Base-by-base conservation (phyloP, 129 eudicot genomes). In the Escallonia herrerae region DNA sequence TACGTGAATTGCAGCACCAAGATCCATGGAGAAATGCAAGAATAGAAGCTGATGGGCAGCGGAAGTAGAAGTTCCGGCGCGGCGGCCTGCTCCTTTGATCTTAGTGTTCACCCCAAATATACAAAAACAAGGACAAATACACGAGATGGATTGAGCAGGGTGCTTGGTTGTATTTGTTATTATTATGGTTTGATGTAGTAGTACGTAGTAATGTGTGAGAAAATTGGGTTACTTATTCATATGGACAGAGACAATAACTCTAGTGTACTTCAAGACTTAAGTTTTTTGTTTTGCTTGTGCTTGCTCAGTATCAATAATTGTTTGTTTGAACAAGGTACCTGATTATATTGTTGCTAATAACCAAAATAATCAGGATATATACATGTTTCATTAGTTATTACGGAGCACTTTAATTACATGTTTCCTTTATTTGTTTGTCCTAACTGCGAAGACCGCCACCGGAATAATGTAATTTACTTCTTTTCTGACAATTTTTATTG, bases 11-110 rank as follows among this genome's bases (percentile, higher is more conserved):
- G 40, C 69, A 90, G 97, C 97, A 61, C 91, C 97, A 14, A 79
- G 86, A 65, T 95, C 95, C 55, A 84, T 90, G 97, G 97, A 81
- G 77, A 90, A 90, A 73, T 86, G 95, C 91, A 90, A 87, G 87
- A 83, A 76, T 79, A 76, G 87, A 70, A 73, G 80, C 78, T 83
- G 70, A 81, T 68, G 42, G 74, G 87, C 67, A 73, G 80, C 78
- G 81, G 70, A 81, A 71, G 42, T 42, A 52, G 60, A 51, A 42
- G 12, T 43, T 43, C 12, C 43, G 55, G 37, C 47, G 14, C 63
- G 41, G 51, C 63, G 66, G 38, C 71, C 72, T 71, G 84, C 81
- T 82, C 70, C 62, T 67, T 79, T 60, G 77, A 77, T 79, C 83
- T 82, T 72, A 45, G 78, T 68, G 70, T 58, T 63, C 50, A 1